Conservation (phyloP, 345 rosid species). For the Arabis alpina region DNA sequence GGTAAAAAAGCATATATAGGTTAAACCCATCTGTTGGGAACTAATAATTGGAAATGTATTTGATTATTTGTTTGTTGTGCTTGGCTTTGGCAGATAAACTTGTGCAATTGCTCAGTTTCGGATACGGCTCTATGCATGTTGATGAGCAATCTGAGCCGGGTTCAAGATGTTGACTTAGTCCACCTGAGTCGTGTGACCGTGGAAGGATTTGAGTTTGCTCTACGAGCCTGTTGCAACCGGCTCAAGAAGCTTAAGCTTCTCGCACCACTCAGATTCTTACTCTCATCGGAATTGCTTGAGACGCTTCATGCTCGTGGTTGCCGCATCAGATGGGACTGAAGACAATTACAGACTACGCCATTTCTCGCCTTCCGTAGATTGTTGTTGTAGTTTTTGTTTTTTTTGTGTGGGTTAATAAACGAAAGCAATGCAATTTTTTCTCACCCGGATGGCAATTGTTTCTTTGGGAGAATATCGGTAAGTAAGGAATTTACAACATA, state of each 20-base stretch:
- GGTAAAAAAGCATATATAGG: constrained; percentile 47
- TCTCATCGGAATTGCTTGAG: constrained; percentile 73
- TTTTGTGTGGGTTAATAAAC: no score
- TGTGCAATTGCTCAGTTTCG: constrained; percentile 62
- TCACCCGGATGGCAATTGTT: no score
- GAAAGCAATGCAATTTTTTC: no score
- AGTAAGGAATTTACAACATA: no score
- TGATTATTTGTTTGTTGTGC: constrained; percentile 10
- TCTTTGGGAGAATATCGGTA: no score
- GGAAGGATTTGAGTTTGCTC: constrained; percentile 80
- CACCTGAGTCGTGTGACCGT: constrained; percentile 65
- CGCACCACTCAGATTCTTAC: constrained; percentile 63
- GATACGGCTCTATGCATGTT: constrained; percentile 60
- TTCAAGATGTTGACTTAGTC: constrained; percentile 90
- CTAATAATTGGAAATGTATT: not conserved
- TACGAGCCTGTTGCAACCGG: constrained; percentile 64
- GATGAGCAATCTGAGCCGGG: constrained; percentile 77
- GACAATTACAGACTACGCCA: not conserved
- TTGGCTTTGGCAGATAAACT: constrained; percentile 71
- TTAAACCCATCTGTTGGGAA: not conserved
- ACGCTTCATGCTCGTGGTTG: constrained; percentile 71
- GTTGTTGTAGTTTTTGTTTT: no score
- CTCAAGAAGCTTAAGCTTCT: constrained; percentile 86
- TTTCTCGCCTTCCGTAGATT: not conserved
- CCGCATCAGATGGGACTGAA: constrained; percentile 81